Evolutionary conservation across 129 eudicot genomes (phyloP).

Genomic region (Helichrysum umbraculigerum): DNA sequence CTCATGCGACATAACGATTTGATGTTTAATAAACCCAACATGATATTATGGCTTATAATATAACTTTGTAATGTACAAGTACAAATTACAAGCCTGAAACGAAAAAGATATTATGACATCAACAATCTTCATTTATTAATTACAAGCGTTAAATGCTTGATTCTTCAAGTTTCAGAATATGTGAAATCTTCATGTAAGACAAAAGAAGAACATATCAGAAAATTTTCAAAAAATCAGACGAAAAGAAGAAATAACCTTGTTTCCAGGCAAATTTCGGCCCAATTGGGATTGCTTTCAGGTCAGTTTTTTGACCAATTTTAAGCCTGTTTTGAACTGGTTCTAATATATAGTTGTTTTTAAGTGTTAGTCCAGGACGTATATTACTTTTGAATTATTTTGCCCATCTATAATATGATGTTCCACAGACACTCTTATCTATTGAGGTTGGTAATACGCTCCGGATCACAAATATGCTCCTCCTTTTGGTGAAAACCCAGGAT

Average conservation of each 20-base stretch:
- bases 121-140: neutral
- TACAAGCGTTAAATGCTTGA: neutral
- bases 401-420: too few species aligned
- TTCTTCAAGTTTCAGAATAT: neutral
- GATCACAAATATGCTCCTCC: neutral
- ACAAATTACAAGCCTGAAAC: neutral
- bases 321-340: neutral
- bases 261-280: neutral
- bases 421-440: too few species aligned
- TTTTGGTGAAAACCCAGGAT: neutral
- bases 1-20: too few species aligned
- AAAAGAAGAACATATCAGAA: too few species aligned
- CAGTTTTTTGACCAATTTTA: neutral
- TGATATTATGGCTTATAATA: too few species aligned
- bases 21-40: neutral
- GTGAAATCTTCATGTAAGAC: too few species aligned
- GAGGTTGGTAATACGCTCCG: neutral
- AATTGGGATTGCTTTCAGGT: neutral
- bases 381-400: neutral
- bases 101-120: neutral
- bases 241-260: neutral
- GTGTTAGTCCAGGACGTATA: too few species aligned
- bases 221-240: neutral
- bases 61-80: neutral
- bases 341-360: neutral